Conservation (phyloP, 805 yeast genomes). For the Candida berthetii region DNA sequence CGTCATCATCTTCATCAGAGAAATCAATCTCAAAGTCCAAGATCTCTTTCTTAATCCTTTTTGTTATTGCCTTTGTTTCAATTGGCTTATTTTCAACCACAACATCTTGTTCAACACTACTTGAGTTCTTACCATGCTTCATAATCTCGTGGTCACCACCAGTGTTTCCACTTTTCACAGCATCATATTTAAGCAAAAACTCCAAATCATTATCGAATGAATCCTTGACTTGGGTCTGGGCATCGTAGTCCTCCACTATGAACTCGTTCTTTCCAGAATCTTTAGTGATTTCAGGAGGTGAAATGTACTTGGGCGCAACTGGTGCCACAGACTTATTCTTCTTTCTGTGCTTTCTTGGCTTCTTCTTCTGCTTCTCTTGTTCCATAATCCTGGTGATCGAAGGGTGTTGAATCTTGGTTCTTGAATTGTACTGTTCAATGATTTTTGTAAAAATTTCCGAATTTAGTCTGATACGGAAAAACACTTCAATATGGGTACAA, state of each 20-base stretch:
- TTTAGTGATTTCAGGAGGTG: constrained; percentile 3
- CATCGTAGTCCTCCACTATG: constrained; percentile 8
- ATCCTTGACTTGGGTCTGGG: constrained; percentile 10
- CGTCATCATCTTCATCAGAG: constrained; percentile 9
- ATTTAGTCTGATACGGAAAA: too few relatives aligned
- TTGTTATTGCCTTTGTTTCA: background rate
- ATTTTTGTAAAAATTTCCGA: too few relatives aligned
- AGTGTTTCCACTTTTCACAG: too few relatives aligned
- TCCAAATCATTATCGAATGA: constrained; percentile 14
- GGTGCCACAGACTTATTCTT: too few relatives aligned
- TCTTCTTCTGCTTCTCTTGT: too few relatives aligned
- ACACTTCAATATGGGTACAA: too few relatives aligned
- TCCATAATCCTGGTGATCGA: too few relatives aligned
- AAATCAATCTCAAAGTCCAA: constrained; percentile 13
- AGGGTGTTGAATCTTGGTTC: too few relatives aligned
- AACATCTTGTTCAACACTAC: background rate
- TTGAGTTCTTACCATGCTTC: background rate
- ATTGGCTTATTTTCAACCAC: background rate
- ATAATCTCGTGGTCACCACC: too few relatives aligned
- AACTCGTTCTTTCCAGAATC: background rate
- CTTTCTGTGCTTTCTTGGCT: too few relatives aligned
- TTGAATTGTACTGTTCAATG: too few relatives aligned
- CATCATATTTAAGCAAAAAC: constrained; percentile 9
- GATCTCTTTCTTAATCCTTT: constrained; percentile 11
- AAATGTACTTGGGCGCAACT: constrained; percentile 6